These are phyloP conservation scores for Globisporangium carolinianum DNA, from an alignment of 352 stramenopile species.

Conservation along the genomic window DNA sequence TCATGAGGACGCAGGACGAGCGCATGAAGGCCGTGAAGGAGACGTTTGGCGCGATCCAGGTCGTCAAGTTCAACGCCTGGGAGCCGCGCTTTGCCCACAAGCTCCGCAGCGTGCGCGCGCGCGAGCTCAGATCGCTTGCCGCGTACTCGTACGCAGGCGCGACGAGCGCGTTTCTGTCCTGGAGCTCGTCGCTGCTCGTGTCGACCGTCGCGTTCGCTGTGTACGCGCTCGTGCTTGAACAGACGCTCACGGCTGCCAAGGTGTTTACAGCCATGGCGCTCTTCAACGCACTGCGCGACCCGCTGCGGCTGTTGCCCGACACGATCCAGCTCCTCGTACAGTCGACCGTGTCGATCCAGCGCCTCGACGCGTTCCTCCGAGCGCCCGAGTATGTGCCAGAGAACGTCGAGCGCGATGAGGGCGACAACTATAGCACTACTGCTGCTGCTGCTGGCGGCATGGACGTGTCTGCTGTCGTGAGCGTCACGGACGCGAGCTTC, in stretches of 20 bases:
- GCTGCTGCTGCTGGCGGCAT: no score
- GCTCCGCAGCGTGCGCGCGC: conserved; percentile 39
- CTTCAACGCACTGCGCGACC: conserved; percentile 36
- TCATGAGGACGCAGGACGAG: conserved; percentile 12
- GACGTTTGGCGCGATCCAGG: conserved; percentile 61
- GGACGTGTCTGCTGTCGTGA: background rate
- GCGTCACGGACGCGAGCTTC: conserved; percentile 1
- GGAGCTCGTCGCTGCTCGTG: conserved; percentile 34
- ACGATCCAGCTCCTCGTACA: conserved; percentile 36
- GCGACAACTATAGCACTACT: background rate
- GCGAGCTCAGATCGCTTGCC: conserved; percentile 52
- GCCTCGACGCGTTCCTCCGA: conserved; percentile 29
- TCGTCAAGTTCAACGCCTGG: conserved; percentile 91
- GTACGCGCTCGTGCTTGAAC: conserved; percentile 29
- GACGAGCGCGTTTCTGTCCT: conserved; percentile 53
- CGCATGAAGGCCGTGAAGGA: conserved; percentile 43
- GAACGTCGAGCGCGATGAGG: conserved; percentile 16
- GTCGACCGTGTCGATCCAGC: conserved; percentile 25
- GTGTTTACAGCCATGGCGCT: conserved; percentile 48
- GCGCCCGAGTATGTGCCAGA: conserved; percentile 17
- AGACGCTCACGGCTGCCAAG: conserved; percentile 37
- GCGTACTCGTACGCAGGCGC: conserved; percentile 52
- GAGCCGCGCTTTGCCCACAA: conserved; percentile 72
- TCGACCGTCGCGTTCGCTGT: conserved; percentile 41
- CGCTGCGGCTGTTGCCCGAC: conserved; percentile 25